Conservation (phyloP, 768 basidiomycete genomes). For the Naematelia aurantialba region DNA sequence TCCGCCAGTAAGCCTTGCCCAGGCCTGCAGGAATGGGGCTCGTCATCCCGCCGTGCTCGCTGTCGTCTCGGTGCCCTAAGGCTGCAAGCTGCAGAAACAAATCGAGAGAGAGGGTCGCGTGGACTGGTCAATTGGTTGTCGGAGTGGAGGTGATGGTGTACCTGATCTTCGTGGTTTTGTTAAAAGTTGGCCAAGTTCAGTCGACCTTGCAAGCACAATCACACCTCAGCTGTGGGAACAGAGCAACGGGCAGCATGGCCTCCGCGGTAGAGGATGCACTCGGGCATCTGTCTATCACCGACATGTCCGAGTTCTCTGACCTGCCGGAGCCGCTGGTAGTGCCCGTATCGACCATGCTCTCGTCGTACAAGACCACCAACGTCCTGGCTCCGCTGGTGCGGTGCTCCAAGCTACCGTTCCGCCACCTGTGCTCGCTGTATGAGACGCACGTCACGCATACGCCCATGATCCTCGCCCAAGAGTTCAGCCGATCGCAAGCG, state of each 20-base stretch:
- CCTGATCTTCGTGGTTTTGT: too few species aligned
- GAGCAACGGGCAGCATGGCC: constrained; percentile 1
- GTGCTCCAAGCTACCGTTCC: constrained; percentile 55
- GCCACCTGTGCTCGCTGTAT: constrained; percentile 53
- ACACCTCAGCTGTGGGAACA: too few species aligned
- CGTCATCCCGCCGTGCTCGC: background rate
- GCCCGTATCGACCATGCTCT: constrained; percentile 48
- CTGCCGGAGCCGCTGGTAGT: constrained; percentile 37
- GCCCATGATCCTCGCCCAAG: constrained; percentile 56
- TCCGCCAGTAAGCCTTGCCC: constrained; percentile 14
- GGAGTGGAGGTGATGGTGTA: too few species aligned
- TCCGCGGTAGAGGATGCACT: background rate
- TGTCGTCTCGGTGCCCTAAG: background rate
- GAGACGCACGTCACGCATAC: constrained; percentile 54
- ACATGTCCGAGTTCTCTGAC: constrained; percentile 8
- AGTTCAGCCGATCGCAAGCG: constrained; percentile 53
- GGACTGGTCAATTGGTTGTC: too few species aligned
- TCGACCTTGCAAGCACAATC: too few species aligned
- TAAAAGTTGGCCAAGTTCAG: too few species aligned
- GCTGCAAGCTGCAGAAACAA: too few species aligned
- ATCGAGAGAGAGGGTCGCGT: too few species aligned
- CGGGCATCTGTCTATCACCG: background rate
- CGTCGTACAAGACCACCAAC: constrained; percentile 48
- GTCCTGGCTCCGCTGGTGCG: constrained; percentile 53
- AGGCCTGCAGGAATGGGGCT: constrained; percentile 13